Conservation (phyloP, 176 grass and related monocot species). For the Paspalum notatum region DNA sequence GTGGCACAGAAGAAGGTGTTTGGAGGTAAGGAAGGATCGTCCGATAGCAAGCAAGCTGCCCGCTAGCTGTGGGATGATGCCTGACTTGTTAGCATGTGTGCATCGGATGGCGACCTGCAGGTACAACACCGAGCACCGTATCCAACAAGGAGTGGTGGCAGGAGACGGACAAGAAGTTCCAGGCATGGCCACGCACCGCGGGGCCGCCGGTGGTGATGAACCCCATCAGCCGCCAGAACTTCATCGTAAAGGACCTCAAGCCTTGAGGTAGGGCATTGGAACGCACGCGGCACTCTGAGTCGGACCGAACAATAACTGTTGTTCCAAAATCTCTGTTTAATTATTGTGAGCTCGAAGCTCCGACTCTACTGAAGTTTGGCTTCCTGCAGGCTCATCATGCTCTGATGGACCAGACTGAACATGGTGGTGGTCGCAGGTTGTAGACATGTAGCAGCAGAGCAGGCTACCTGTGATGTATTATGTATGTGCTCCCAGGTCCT, state of each 20-base stretch:
- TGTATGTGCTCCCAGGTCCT: neutral
- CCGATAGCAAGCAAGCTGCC: no score
- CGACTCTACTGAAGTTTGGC: neutral
- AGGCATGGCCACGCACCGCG: conserved; percentile 80
- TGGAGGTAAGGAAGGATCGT: conserved; percentile 45
- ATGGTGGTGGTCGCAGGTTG: neutral
- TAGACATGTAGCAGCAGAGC: neutral
- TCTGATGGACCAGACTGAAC: neutral
- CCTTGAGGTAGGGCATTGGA: conserved; percentile 9
- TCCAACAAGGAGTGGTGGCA: conserved; percentile 81
- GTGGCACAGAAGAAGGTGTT: conserved; percentile 80
- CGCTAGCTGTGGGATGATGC: no score
- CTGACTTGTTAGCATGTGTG: no score
- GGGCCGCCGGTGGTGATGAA: conserved; percentile 90
- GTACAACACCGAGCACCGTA: conserved; percentile 72
- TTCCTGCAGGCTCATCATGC: neutral
- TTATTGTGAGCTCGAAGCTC: neutral
- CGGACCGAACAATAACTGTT: no score
- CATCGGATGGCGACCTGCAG: conserved; percentile 60
- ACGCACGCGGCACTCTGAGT: no score
- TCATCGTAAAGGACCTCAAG: conserved; percentile 75
- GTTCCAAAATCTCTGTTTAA: neutral
- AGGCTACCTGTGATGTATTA: neutral
- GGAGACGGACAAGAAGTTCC: conserved; percentile 80
- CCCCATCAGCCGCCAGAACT: conserved; percentile 90